phyloP scores from a whole-genome alignment of 2,329 filamentous ascomycete genomes.

The Fusarium fracticaudum region DNA sequence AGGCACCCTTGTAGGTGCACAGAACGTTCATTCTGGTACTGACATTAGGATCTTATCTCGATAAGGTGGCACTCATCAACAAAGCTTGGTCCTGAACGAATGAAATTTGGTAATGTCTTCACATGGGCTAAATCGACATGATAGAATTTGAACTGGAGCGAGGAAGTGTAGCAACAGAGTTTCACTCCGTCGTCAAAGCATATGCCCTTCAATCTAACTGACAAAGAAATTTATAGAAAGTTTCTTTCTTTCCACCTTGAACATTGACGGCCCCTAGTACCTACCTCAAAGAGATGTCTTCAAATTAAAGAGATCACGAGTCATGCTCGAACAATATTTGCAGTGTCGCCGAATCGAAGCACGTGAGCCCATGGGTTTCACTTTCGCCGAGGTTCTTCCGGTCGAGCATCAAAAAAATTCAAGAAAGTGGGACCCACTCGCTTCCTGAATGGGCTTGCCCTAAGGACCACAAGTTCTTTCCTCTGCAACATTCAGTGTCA shows the following conservation, averaged over 20 bases:
- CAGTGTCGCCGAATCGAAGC: background rate
- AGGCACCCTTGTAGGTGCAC: slow-evolving; percentile 5
- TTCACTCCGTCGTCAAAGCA: too few relatives aligned
- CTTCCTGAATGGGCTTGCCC: slow-evolving; percentile 53
- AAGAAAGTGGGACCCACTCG: slow-evolving; percentile 41
- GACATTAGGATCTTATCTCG: slow-evolving; percentile 30
- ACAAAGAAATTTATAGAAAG: background rate
- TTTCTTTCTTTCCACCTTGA: background rate
- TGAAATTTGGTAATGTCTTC: background rate
- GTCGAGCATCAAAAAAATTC: background rate
- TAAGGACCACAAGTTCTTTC: slow-evolving; percentile 52
- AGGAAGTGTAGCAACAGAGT: background rate
- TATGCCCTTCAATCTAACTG: background rate
- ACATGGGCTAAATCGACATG: background rate
- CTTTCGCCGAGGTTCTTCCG: slow-evolving; percentile 73
- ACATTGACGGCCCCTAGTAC: background rate
- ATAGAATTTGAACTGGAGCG: background rate
- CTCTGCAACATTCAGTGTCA: slow-evolving; percentile 44
- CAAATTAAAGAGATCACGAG: background rate
- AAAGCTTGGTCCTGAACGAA: background rate
- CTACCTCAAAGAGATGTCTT: background rate
- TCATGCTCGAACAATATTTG: background rate
- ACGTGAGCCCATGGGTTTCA: background rate
- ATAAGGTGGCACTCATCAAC: background rate
- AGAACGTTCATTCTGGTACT: background rate